Conservation (phyloP, 2,329 filamentous ascomycete species). For the Talaromyces sp. region DNA sequence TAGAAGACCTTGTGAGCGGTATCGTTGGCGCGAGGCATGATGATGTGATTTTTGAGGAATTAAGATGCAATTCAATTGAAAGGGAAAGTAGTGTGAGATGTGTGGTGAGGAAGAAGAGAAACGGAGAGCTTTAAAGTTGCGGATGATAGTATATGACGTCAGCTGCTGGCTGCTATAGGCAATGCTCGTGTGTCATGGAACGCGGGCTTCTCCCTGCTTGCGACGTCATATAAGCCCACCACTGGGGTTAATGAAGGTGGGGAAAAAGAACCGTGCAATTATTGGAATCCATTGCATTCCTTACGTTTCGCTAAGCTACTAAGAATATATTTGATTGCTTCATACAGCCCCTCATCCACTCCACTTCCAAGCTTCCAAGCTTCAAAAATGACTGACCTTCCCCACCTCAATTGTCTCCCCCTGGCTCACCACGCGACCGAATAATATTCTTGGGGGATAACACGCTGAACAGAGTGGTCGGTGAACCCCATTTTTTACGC, state of each 20-base stretch:
- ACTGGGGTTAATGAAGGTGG: conserved; percentile 3
- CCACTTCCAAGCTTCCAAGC: conserved; percentile 7
- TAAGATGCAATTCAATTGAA: neutral
- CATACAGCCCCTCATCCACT: neutral
- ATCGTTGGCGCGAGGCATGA: conserved; percentile 73
- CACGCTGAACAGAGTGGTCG: conserved; percentile 18
- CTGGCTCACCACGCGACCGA: conserved; percentile 3
- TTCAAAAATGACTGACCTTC: neutral
- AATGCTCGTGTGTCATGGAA: conserved; percentile 19
- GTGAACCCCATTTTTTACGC: conserved; percentile 25
- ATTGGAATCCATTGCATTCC: conserved; percentile 15
- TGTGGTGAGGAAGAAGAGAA: conserved; percentile 2
- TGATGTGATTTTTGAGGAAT: conserved; percentile 18
- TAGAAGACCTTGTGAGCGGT: conserved; percentile 78
- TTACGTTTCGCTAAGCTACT: conserved; percentile 19
- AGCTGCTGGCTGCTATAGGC: conserved; percentile 8
- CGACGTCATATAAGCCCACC: conserved; percentile 23
- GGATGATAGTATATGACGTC: conserved; percentile 30
- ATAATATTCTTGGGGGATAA: conserved; percentile 21
- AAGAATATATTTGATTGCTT: conserved; percentile 11
- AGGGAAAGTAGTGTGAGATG: neutral
- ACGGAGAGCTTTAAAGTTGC: conserved; percentile 13
- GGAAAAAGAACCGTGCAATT: neutral
- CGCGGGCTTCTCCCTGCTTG: conserved; percentile 12
- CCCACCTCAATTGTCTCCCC: conserved; percentile 1